These are phyloP conservation scores for Triticum aestivum DNA, from an alignment of 176 grass and related monocot genomes.

Conservation along the genomic window IWGSC_CS_RefSeq_v2.1 NC_057807.1:566213044-566213543, in stretches of 20 bases:
- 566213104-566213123: no score
- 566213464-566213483: conserved; percentile 54
- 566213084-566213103: no score
- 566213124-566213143: no score
- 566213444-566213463: conserved; percentile 91
- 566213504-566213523: conserved; percentile 61
- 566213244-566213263: neutral
- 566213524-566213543: conserved; percentile 81
- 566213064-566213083: no score
- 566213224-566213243: neutral
- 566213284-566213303: neutral
- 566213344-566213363: neutral
- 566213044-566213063: no score
- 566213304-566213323: no score
- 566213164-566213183: no score
- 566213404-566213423: neutral
- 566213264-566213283: neutral
- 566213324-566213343: no score
- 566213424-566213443: conserved; percentile 52
- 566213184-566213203: no score
- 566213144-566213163: no score
- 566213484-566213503: conserved; percentile 84
- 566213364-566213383: neutral
- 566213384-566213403: neutral
- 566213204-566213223: no score